phyloP scores from a whole-genome alignment of 163 green algal genomes.

The Volvox carteri region DNA sequence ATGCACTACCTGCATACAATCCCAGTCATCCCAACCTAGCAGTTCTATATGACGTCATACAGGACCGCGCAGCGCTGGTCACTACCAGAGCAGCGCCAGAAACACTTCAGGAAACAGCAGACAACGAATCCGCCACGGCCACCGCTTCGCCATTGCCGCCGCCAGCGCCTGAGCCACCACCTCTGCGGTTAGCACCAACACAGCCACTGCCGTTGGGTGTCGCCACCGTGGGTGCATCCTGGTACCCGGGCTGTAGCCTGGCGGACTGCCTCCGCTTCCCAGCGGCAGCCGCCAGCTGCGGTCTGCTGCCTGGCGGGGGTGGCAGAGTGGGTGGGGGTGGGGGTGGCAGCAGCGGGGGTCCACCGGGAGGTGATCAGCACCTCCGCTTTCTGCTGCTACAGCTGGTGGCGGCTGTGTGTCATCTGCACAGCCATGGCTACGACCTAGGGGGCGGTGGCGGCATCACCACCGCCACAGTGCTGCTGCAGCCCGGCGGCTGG shows the following conservation, averaged over 20 bases:
- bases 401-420: slow-evolving; percentile 24
- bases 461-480: background rate
- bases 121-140: background rate
- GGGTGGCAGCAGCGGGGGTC: background rate
- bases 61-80: background rate
- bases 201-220: background rate
- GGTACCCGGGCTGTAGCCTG: slow-evolving; percentile 26
- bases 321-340: too few relatives aligned
- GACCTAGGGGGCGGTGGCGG: background rate
- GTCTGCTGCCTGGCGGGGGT: background rate
- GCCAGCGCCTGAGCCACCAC: background rate
- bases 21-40: slow-evolving; percentile 17
- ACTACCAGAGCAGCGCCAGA: too few relatives aligned
- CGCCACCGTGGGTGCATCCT: background rate
- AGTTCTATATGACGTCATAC: background rate
- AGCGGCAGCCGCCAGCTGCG: background rate
- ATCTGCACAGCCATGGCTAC: background rate
- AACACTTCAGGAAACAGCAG: background rate
- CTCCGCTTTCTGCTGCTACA: slow-evolving; percentile 50
- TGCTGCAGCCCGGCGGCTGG: slow-evolving; percentile 41
- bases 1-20: background rate
- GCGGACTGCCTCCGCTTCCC: slow-evolving; percentile 34
- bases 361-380: slow-evolving; percentile 8
- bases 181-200: background rate
- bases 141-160: background rate